A percentile compares a stretch with the other conserved stretches of the same genome.
These are phyloP conservation scores for Neobulgaria alba DNA, from an alignment of 2,329 filamentous ascomycete genomes.

Conservation along the genomic window DNA sequence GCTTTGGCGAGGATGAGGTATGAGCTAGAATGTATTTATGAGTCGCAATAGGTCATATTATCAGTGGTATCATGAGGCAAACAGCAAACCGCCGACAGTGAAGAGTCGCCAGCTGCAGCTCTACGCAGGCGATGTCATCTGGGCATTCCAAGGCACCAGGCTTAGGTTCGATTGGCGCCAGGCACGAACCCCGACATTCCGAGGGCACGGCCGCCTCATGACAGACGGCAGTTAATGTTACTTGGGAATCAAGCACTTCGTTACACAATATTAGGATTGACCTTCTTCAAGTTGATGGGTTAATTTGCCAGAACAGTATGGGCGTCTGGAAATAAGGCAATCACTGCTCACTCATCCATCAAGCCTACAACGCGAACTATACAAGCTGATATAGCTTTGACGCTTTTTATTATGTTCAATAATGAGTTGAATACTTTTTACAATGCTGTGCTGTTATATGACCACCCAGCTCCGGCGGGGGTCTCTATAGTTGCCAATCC, in stretches of 20 bases:
- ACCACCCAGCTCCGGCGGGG: conserved; percentile 15
- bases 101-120: not conserved
- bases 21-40: not conserved
- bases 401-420: not conserved
- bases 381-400: no score
- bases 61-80: not conserved
- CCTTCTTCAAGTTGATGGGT: no score
- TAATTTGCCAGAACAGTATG: no score
- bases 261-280: no score
- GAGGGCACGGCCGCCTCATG: not conserved
- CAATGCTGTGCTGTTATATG: conserved; percentile 12
- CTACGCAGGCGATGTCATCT: not conserved
- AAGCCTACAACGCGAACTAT: no score
- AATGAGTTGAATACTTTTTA: conserved; percentile 15
- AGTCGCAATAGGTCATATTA: conserved; percentile 2
- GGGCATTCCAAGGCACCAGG: not conserved
- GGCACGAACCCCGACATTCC: not conserved
- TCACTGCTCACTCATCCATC: no score
- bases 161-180: no score
- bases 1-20: not conserved
- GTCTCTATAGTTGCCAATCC: conserved; percentile 19
- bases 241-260: no score
- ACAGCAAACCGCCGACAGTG: not conserved
- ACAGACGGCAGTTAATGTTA: no score
- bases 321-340: no score